phyloP scores from a whole-genome alignment of 768 basidiomycete genomes.

The Pleurotus djamor region DNA sequence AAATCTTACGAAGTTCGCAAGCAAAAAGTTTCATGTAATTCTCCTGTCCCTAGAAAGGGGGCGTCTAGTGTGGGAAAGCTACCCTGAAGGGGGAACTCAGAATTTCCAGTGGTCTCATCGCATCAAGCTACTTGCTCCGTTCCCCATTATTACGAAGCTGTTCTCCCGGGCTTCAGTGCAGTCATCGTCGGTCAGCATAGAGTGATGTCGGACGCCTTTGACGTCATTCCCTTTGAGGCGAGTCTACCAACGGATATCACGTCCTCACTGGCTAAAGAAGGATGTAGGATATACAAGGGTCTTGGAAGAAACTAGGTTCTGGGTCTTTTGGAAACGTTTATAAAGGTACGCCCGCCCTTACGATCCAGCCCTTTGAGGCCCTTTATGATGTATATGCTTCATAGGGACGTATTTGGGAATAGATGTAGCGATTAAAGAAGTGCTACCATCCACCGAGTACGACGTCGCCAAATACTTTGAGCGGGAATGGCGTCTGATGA shows the following conservation, averaged over 20 bases:
- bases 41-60: not conserved
- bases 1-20: not conserved
- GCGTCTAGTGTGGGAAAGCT: not conserved
- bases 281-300: conserved; percentile 76
- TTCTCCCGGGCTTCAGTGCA: not conserved
- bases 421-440: conserved; percentile 96
- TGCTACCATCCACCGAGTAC: conserved; percentile 87
- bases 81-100: not conserved
- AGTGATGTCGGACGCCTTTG: conserved; percentile 64
- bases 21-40: not conserved
- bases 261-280: conserved; percentile 3
- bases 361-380: not conserved
- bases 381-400: not conserved
- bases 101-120: not conserved
- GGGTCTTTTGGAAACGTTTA: conserved; percentile 93
- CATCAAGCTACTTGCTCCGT: not conserved
- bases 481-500: conserved; percentile 98
- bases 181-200: conserved; percentile 6
- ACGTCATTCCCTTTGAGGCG: conserved; percentile 86
- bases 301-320: conserved; percentile 89
- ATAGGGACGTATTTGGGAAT: conserved; percentile 90
- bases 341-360: conserved; percentile 50
- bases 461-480: conserved; percentile 98
- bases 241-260: conserved; percentile 15
- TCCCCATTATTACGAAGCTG: not conserved